Conservation (phyloP, 2,329 filamentous ascomycete genomes). For the Rosellinia necatrix region DNA sequence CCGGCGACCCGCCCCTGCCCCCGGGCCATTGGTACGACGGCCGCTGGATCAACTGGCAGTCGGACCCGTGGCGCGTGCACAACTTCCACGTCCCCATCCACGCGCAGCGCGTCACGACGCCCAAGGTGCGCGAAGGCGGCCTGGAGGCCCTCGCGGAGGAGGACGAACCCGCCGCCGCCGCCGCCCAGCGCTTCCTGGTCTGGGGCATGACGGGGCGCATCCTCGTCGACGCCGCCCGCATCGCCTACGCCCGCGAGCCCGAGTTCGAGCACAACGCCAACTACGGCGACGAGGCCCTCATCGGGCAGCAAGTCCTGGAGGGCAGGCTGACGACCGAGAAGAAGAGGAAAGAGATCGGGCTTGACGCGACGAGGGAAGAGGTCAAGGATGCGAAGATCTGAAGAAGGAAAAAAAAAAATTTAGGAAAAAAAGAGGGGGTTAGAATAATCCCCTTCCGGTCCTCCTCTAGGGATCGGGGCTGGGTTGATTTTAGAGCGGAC, state of each 20-base stretch:
- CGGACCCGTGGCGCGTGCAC: conserved; percentile 80
- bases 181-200: conserved; percentile 72
- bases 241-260: conserved; percentile 82
- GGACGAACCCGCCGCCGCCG: conserved; percentile 41
- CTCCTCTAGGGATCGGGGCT: no score
- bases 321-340: conserved; percentile 54
- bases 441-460: no score
- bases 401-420: not conserved
- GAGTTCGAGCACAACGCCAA: conserved; percentile 74
- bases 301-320: conserved; percentile 50
- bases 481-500: no score
- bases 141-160: conserved; percentile 45
- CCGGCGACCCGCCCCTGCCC: conserved; percentile 45
- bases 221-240: conserved; percentile 81
- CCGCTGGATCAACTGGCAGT: conserved; percentile 79
- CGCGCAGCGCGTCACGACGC: conserved; percentile 70
- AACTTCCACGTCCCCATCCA: conserved; percentile 88
- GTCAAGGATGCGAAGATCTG: conserved; percentile 50
- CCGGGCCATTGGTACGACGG: conserved; percentile 82
- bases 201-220: conserved; percentile 96
- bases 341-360: conserved; percentile 39
- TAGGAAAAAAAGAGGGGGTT: not conserved
- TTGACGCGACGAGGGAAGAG: conserved; percentile 42
- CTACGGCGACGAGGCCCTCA: conserved; percentile 59
- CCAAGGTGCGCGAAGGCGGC: conserved; percentile 42